Percentiles rank a stretch among this genome's conserved stretches.
These are phyloP conservation scores for Fusarium austroafricanum DNA, from an alignment of 2,329 filamentous ascomycete genomes.

Conservation along the genomic window DNA sequence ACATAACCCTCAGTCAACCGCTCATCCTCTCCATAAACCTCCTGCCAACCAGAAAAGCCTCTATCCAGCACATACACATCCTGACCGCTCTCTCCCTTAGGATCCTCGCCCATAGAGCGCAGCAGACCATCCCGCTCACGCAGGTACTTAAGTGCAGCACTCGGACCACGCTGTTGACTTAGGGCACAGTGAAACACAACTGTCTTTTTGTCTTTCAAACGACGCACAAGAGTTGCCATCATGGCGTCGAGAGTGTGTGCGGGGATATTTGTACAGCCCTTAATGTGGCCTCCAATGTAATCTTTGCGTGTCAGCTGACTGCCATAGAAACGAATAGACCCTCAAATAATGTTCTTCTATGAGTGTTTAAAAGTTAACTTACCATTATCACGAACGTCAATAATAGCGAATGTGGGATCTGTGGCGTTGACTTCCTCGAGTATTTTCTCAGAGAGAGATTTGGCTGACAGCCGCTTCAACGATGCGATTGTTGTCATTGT, in stretches of 20 bases:
- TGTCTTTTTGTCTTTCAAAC: slow-evolving; percentile 78
- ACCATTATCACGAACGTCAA: slow-evolving; percentile 92
- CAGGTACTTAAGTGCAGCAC: slow-evolving; percentile 83
- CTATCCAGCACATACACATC: slow-evolving; percentile 83
- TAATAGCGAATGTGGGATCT: slow-evolving; percentile 71
- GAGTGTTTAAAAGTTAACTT: slow-evolving; percentile 16
- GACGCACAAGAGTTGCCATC: slow-evolving; percentile 85
- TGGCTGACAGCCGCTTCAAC: slow-evolving; percentile 75
- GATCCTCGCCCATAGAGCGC: slow-evolving; percentile 47
- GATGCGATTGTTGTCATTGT: slow-evolving; percentile 67
- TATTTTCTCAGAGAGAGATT: slow-evolving; percentile 74
- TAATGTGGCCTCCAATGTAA: slow-evolving; percentile 91
- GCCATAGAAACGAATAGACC: background rate
- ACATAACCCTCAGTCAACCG: slow-evolving; percentile 85
- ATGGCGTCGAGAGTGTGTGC: slow-evolving; percentile 77
- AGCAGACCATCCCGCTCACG: slow-evolving; percentile 71
- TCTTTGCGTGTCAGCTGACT: slow-evolving; percentile 62
- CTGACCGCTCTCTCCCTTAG: slow-evolving; percentile 72
- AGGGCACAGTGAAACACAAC: slow-evolving; percentile 96
- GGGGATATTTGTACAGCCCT: slow-evolving; percentile 79
- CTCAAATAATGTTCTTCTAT: background rate
- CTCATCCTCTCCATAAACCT: slow-evolving; percentile 81
- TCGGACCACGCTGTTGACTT: slow-evolving; percentile 89
- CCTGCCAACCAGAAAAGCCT: slow-evolving; percentile 92
- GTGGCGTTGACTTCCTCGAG: slow-evolving; percentile 59